phyloP scores from a whole-genome alignment of 2,329 filamentous ascomycete genomes.

The Emmonsiellopsis sp. region DNA sequence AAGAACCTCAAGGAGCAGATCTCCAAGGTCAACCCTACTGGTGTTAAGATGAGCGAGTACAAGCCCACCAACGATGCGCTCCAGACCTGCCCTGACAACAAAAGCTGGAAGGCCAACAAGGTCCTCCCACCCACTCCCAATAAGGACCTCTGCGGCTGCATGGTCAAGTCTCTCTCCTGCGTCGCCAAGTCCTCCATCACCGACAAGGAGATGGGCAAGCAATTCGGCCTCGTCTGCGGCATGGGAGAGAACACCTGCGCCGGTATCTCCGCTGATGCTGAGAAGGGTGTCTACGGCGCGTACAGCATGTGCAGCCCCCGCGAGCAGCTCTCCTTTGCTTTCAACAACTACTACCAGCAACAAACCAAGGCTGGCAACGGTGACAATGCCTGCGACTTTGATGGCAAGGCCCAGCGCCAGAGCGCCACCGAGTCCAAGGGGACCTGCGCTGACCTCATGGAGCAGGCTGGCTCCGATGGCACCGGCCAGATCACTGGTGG shows the following conservation, averaged over 20 bases:
- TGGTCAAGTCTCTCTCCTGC: slow-evolving; percentile 66
- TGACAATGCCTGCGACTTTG: slow-evolving; percentile 33
- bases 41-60: slow-evolving; percentile 60
- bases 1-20: slow-evolving; percentile 61
- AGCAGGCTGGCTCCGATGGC: slow-evolving; percentile 30
- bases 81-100: slow-evolving; percentile 59
- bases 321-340: slow-evolving; percentile 34
- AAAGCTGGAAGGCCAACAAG: slow-evolving; percentile 57
- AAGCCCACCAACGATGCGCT: slow-evolving; percentile 60
- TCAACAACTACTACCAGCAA: slow-evolving; percentile 36
- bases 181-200: slow-evolving; percentile 51
- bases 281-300: slow-evolving; percentile 34
- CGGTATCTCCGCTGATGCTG: slow-evolving; percentile 30
- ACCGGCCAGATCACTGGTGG: slow-evolving; percentile 26
- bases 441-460: slow-evolving; percentile 28
- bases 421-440: slow-evolving; percentile 25
- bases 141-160: slow-evolving; percentile 71
- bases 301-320: slow-evolving; percentile 37
- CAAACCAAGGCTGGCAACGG: slow-evolving; percentile 24
- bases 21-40: slow-evolving; percentile 55
- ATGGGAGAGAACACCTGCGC: slow-evolving; percentile 25
- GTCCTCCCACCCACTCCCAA: slow-evolving; percentile 77
- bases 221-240: slow-evolving; percentile 51
- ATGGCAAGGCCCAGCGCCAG: slow-evolving; percentile 30
- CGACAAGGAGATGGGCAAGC: slow-evolving; percentile 49